Conservation (phyloP, 495 filamentous ascomycete genomes). For the Parachaetomium inaequale region DNA sequence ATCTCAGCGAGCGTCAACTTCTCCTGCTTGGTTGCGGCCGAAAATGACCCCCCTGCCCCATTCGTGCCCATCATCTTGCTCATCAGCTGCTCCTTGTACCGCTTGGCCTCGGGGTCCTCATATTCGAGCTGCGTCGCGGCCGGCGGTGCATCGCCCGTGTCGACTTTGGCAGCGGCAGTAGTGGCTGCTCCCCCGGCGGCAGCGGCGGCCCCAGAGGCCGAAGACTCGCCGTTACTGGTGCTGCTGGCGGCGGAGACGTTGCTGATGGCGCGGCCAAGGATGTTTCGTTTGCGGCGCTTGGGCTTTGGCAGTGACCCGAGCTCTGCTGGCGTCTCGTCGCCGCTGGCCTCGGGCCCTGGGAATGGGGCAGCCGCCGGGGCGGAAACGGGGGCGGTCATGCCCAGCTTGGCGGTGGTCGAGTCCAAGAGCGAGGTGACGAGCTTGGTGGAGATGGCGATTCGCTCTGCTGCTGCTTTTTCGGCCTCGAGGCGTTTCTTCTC, state of each 20-base stretch:
- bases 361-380: conserved; percentile 6
- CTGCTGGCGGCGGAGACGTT: conserved; percentile 46
- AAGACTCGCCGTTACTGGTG: conserved; percentile 15
- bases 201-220: neutral
- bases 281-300: conserved; percentile 37
- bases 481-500: conserved; percentile 13
- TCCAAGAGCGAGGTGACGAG: conserved; percentile 27
- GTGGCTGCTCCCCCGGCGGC: too few species aligned
- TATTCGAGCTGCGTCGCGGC: conserved; percentile 47
- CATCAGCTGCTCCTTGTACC: conserved; percentile 21
- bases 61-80: conserved; percentile 20
- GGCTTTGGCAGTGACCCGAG: neutral
- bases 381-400: conserved; percentile 17
- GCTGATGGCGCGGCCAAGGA: conserved; percentile 50
- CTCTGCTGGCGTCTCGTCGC: neutral
- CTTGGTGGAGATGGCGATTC: conserved; percentile 30
- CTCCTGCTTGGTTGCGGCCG: conserved; percentile 13
- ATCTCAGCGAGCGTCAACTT: conserved; percentile 32
- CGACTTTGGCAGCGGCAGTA: neutral
- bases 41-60: neutral
- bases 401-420: conserved; percentile 13
- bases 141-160: conserved; percentile 37
- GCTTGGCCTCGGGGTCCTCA: conserved; percentile 41
- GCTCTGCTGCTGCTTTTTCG: conserved; percentile 24
- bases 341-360: conserved; percentile 11